Conservation (phyloP, 1,139 yeast genomes). For the Pichia sp. region DNA sequence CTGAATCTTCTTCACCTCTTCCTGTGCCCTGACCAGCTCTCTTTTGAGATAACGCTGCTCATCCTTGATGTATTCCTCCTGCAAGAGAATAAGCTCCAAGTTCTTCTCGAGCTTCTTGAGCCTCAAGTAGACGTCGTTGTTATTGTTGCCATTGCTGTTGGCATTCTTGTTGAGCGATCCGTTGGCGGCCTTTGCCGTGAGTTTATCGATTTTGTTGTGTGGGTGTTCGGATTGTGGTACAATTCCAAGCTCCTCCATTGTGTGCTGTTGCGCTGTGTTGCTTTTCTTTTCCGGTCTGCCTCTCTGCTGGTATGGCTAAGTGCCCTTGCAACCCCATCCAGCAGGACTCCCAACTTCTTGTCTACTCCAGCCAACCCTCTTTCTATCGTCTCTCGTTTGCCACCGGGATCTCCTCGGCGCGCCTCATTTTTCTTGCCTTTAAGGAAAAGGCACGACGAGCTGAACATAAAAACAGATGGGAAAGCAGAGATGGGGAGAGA, state of each 20-base stretch:
- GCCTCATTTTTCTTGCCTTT: neutral
- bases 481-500: neutral
- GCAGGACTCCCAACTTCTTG: neutral
- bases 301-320: neutral
- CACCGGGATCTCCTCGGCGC: neutral
- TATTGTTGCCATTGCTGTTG: constrained; percentile 18
- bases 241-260: constrained; percentile 61
- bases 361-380: neutral
- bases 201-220: constrained; percentile 16
- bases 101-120: constrained; percentile 87
- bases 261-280: neutral
- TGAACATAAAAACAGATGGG: no score
- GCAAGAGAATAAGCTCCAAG: constrained; percentile 73
- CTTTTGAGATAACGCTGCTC: constrained; percentile 95
- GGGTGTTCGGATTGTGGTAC: constrained; percentile 30
- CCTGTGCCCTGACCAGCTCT: constrained; percentile 94
- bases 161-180: constrained; percentile 2
- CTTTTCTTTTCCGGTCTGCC: neutral
- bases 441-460: neutral
- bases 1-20: constrained; percentile 95
- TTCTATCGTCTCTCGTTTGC: constrained; percentile 1
- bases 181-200: constrained; percentile 10
- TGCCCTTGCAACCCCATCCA: neutral
- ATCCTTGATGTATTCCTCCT: constrained; percentile 95
- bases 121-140: constrained; percentile 69